Evolutionary conservation across 768 basidiomycete genomes (phyloP).

Genomic region (Amanita pseudoporphyria): DNA sequence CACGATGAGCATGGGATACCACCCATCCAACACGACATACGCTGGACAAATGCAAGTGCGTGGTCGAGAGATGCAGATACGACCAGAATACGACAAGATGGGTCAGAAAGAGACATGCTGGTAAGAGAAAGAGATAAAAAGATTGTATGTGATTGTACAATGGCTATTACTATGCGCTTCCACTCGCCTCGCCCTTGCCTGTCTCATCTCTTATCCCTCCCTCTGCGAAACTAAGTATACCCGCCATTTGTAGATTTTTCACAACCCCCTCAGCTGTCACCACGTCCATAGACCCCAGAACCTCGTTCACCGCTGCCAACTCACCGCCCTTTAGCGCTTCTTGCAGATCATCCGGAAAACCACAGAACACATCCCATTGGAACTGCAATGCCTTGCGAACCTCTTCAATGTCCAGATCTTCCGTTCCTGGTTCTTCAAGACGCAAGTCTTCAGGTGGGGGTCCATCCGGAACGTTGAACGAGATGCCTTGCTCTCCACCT

Average conservation of each 20-base stretch:
- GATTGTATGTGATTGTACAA: not conserved
- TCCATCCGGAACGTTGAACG: conserved; percentile 92
- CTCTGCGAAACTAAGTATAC: conserved; percentile 84
- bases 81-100: conserved; percentile 25
- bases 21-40: conserved; percentile 14
- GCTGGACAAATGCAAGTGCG: conserved; percentile 20
- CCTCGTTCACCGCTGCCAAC: conserved; percentile 81
- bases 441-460: conserved; percentile 82
- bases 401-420: conserved; percentile 72
- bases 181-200: conserved; percentile 17
- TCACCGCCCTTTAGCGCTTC: conserved; percentile 67
- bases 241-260: conserved; percentile 68
- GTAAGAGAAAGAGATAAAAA: not conserved
- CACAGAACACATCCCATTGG: conserved; percentile 85
- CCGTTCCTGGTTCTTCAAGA: conserved; percentile 85
- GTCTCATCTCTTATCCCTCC: conserved; percentile 68
- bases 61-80: conserved; percentile 20
- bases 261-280: conserved; percentile 79
- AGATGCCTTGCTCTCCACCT: conserved; percentile 63
- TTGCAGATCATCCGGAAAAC: conserved; percentile 61
- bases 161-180: too few relatives aligned
- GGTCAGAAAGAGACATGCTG: conserved; percentile 12
- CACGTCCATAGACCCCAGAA: conserved; percentile 79
- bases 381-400: conserved; percentile 80
- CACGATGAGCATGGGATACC: not conserved